A percentile compares a stretch with the other conserved stretches of the same genome.
These are phyloP conservation scores for Isochrysis galbana DNA, from an alignment of 78 protist genomes.

Conservation along the genomic window DNA sequence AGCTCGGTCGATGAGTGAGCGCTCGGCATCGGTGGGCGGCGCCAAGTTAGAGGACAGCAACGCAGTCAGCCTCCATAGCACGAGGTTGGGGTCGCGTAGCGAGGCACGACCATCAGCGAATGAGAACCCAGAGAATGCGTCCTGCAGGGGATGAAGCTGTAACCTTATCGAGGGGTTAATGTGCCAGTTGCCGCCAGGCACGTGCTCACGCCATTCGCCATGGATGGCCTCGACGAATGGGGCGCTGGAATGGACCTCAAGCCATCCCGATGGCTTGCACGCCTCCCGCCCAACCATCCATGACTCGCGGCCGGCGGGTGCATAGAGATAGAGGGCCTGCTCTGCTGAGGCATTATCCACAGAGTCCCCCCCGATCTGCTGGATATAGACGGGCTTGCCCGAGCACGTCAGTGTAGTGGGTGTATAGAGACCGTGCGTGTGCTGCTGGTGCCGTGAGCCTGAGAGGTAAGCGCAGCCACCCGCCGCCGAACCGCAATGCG, in stretches of 20 bases:
- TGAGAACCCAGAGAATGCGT: background rate
- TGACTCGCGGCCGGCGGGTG: background rate
- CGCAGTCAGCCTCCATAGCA: background rate
- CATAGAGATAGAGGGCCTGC: background rate
- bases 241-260: background rate
- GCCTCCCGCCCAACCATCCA: slow-evolving; percentile 11
- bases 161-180: background rate
- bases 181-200: background rate
- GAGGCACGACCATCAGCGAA: background rate
- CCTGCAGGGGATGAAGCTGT: slow-evolving; percentile 9
- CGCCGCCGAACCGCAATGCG: background rate
- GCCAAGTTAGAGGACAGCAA: background rate
- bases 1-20: background rate
- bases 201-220: background rate
- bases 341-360: background rate
- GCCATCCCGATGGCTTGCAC: background rate
- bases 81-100: background rate
- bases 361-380: background rate
- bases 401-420: background rate
- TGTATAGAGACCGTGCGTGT: background rate
- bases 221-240: background rate
- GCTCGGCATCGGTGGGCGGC: background rate
- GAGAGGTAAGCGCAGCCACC: background rate
- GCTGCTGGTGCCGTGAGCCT: background rate
- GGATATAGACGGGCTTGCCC: background rate